Conservation (phyloP, 768 basidiomycete species). For the Calocera cornea region DNA sequence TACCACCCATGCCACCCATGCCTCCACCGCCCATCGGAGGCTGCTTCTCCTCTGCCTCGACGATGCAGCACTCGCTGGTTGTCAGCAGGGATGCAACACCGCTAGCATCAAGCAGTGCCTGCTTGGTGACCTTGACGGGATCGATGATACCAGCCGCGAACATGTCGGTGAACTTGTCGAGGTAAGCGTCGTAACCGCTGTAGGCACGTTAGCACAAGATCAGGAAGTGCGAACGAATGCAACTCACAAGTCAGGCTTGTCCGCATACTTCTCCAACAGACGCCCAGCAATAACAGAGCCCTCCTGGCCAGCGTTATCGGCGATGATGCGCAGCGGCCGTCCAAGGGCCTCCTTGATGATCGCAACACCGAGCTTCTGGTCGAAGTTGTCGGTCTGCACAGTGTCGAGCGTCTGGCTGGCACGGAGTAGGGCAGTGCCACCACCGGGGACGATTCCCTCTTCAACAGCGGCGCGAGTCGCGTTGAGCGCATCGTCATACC, state of each 20-base stretch:
- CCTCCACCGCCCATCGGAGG: conserved; percentile 42
- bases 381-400: conserved; percentile 80
- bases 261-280: conserved; percentile 58
- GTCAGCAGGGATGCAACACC: conserved; percentile 91
- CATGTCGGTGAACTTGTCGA: conserved; percentile 92
- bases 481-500: conserved; percentile 92
- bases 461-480: conserved; percentile 98
- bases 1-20: conserved; percentile 30
- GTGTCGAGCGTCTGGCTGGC: conserved; percentile 51
- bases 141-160: conserved; percentile 88
- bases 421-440: conserved; percentile 86
- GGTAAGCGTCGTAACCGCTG: conserved; percentile 78
- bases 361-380: conserved; percentile 88
- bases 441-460: conserved; percentile 95
- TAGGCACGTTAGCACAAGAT: not conserved
- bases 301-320: conserved; percentile 90
- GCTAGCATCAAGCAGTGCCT: conserved; percentile 78
- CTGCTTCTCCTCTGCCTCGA: conserved; percentile 67
- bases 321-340: conserved; percentile 74
- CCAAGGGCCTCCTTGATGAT: conserved; percentile 82
- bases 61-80: conserved; percentile 83
- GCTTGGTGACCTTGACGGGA: conserved; percentile 89
- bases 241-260: conserved; percentile 48
- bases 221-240: not conserved
- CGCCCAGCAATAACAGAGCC: conserved; percentile 84